These are phyloP conservation scores for Borovskyia barvae DNA, from an alignment of 208 protist genomes.

Conservation along the genomic window DNA sequence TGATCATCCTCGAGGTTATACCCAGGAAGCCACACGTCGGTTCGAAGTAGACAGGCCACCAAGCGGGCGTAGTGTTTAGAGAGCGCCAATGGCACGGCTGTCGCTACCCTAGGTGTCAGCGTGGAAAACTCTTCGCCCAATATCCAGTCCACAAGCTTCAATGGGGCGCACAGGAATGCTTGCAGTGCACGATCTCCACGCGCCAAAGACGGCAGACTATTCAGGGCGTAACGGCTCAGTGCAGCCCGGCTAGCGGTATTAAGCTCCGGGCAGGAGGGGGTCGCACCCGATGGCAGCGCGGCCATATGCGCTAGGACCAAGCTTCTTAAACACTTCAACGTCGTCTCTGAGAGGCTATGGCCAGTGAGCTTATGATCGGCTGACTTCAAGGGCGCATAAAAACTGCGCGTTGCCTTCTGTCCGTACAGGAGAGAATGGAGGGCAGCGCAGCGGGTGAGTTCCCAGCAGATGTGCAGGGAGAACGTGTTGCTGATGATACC, in stretches of 20 bases:
- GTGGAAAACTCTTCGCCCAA: neutral
- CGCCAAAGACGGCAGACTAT: constrained; percentile 14
- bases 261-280: neutral
- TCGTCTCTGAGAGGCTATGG: too few species aligned
- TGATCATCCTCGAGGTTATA: neutral
- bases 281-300: neutral
- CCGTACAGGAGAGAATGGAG: neutral
- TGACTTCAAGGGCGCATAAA: constrained; percentile 3
- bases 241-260: neutral
- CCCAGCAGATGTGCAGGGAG: constrained; percentile 12
- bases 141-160: constrained; percentile 11
- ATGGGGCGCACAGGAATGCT: constrained; percentile 11
- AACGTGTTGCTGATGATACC: neutral
- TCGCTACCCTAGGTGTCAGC: neutral
- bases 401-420: constrained; percentile 4
- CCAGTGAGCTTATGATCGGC: too few species aligned
- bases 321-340: too few species aligned
- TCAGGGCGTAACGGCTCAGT: constrained; percentile 11
- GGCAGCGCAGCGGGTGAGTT: neutral
- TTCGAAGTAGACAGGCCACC: constrained; percentile 22
- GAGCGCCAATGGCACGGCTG: constrained; percentile 9
- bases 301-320: neutral
- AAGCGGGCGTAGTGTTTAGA: constrained; percentile 10
- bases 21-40: constrained; percentile 13
- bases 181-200: constrained; percentile 12